Conservation (phyloP, 2,329 filamentous ascomycete species). For the Cladosporium sp. region DNA sequence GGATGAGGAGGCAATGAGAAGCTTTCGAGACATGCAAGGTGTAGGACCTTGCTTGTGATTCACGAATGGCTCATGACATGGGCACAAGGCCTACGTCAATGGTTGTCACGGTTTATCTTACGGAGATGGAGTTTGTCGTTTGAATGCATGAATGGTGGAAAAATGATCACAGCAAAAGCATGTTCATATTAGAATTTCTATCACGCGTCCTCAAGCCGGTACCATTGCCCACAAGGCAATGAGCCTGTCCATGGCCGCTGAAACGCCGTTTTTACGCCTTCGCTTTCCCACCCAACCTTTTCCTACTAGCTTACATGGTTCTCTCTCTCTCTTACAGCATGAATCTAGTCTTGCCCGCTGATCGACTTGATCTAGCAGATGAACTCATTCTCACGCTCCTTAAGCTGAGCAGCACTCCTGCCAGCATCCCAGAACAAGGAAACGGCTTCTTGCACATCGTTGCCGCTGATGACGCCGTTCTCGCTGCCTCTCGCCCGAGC, state of each 20-base stretch:
- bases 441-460: slow-evolving; percentile 58
- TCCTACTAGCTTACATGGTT: slow-evolving; percentile 6
- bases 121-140: neutral
- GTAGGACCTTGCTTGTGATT: neutral
- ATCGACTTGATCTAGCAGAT: slow-evolving; percentile 32
- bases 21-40: neutral
- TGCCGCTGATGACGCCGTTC: slow-evolving; percentile 46
- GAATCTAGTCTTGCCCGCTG: no score
- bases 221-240: neutral
- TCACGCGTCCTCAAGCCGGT: slow-evolving; percentile 6
- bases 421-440: slow-evolving; percentile 52
- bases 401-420: slow-evolving; percentile 47
- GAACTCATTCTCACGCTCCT: slow-evolving; percentile 36
- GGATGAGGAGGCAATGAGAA: slow-evolving; percentile 9
- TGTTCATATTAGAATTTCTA: slow-evolving; percentile 13
- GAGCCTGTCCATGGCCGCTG: neutral
- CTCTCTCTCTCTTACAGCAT: neutral
- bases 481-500: slow-evolving; percentile 65
- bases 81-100: neutral
- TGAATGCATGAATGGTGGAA: neutral
- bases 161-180: slow-evolving; percentile 3
- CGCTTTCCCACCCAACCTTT: slow-evolving; percentile 13
- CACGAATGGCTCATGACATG: neutral
- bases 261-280: slow-evolving; percentile 20
- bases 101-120: neutral